A percentile compares a stretch with the other conserved stretches of the same genome.
Conservation (phyloP, 495 filamentous ascomycete species). For the Talaromyces proteolyticus region DNA sequence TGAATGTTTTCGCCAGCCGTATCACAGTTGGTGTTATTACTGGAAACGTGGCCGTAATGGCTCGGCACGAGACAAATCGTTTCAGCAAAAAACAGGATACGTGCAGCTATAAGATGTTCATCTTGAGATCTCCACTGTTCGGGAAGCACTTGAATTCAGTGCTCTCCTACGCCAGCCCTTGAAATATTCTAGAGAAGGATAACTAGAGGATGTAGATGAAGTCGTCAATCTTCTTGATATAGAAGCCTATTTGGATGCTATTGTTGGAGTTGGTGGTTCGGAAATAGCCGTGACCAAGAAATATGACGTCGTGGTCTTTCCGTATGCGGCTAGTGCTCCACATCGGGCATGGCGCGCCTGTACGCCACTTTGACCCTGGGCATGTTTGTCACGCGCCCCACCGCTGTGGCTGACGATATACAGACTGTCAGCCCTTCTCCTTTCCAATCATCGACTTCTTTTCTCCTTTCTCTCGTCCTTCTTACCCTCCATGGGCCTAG, state of each 20-base stretch:
- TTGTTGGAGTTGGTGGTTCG: conserved; percentile 86
- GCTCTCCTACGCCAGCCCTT: conserved; percentile 70
- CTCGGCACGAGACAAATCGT: conserved; percentile 58
- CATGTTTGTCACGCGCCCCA: no score
- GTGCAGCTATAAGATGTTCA: conserved; percentile 93
- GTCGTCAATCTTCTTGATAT: conserved; percentile 80
- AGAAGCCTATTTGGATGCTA: conserved; percentile 77
- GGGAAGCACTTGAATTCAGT: conserved; percentile 76
- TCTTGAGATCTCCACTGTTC: conserved; percentile 73
- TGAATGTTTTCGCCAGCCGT: conserved; percentile 55
- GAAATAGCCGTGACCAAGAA: no score
- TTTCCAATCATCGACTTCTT: no score
- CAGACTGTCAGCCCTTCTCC: no score
- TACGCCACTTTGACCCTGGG: no score
- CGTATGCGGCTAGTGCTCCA: no score
- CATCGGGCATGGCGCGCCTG: no score
- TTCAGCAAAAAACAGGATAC: conserved; percentile 88
- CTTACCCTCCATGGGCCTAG: no score
- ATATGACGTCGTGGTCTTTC: no score
- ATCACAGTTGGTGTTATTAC: conserved; percentile 46
- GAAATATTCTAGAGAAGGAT: conserved; percentile 57
- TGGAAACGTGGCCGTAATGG: conserved; percentile 51
- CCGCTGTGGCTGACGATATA: no score
- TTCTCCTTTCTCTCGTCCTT: no score
- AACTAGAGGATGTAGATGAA: conserved; percentile 73